Evolutionary conservation across 164 flowering plant genomes (phyloP).

Genomic region (Aristolochia californica): DNA sequence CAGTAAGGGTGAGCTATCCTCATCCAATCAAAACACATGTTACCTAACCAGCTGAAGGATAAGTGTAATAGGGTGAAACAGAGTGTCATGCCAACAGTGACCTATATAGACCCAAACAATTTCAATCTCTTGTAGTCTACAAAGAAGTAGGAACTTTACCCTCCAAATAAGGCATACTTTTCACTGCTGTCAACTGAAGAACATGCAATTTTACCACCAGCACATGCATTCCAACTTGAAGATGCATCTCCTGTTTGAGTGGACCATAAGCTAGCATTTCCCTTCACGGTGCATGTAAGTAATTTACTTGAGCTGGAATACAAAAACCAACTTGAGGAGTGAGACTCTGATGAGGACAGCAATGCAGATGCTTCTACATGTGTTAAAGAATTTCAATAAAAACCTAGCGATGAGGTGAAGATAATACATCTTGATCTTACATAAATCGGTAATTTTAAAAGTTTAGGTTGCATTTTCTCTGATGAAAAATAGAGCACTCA

Average conservation of each 20-base stretch:
- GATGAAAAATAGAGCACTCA: too few species aligned
- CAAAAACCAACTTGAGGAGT: constrained; percentile 5
- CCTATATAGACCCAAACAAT: not conserved
- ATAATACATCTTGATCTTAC: too few species aligned
- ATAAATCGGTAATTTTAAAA: too few species aligned
- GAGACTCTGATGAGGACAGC: too few species aligned
- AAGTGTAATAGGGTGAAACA: not conserved
- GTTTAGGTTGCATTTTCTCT: too few species aligned
- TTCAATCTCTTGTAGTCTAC: not conserved
- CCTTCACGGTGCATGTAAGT: constrained; percentile 59
- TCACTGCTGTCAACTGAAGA: constrained; percentile 67
- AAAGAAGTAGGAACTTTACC: constrained; percentile 37
- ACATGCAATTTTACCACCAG: constrained; percentile 51
- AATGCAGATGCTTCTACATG: too few species aligned
- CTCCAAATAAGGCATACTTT: constrained; percentile 56
- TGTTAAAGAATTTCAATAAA: too few species aligned
- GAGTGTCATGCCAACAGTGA: not conserved
- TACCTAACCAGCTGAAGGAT: too few species aligned
- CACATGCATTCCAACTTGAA: constrained; percentile 50
- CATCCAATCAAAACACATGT: not conserved
- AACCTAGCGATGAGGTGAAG: too few species aligned
- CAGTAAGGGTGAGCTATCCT: too few species aligned
- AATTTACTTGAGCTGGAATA: constrained; percentile 43
- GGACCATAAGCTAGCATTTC: constrained; percentile 42
- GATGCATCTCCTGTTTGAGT: constrained; percentile 22